Evolutionary conservation across 1,284 basidiomycete species (phyloP).

Genomic region (Tilletia caries): DNA sequence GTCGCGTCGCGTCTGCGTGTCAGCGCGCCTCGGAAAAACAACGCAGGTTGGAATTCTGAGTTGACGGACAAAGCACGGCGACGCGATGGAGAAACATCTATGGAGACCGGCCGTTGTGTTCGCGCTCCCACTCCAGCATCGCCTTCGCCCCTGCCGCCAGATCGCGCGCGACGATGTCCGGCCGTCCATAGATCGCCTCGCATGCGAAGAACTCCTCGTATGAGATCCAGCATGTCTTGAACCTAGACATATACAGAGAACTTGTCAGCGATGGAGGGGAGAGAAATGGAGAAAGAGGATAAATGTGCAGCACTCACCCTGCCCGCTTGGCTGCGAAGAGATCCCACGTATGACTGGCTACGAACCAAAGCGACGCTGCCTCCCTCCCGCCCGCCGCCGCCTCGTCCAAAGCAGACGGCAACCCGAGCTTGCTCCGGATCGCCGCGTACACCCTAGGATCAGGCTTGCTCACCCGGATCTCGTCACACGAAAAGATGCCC

Average conservation of each 20-base stretch:
- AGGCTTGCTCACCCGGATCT: constrained; percentile 40
- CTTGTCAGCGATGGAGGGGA: constrained; percentile 24
- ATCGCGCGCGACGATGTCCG: constrained; percentile 35
- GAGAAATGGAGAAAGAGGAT: background rate
- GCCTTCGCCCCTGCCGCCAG: constrained; percentile 32
- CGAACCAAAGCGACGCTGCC: constrained; percentile 33
- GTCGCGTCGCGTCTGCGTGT: too few relatives aligned
- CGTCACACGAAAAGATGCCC: constrained; percentile 43
- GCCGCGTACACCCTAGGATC: constrained; percentile 38
- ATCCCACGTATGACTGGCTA: constrained; percentile 44
- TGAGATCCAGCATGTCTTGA: constrained; percentile 41
- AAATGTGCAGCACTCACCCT: constrained; percentile 19
- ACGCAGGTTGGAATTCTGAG: too few relatives aligned
- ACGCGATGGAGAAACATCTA: too few relatives aligned
- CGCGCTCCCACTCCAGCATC: constrained; percentile 33
- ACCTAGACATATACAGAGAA: constrained; percentile 20
- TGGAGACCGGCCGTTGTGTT: background rate
- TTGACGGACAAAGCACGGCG: too few relatives aligned
- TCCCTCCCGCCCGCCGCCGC: constrained; percentile 3
- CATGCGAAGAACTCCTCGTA: constrained; percentile 41
- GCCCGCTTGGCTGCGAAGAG: constrained; percentile 22
- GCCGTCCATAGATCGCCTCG: constrained; percentile 33
- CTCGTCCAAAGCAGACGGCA: constrained; percentile 5
- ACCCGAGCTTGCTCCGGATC: constrained; percentile 16
- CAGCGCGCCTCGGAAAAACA: too few relatives aligned